phyloP scores from a whole-genome alignment of 139 green algal genomes.

The Yamagishiella unicocca region DNA sequence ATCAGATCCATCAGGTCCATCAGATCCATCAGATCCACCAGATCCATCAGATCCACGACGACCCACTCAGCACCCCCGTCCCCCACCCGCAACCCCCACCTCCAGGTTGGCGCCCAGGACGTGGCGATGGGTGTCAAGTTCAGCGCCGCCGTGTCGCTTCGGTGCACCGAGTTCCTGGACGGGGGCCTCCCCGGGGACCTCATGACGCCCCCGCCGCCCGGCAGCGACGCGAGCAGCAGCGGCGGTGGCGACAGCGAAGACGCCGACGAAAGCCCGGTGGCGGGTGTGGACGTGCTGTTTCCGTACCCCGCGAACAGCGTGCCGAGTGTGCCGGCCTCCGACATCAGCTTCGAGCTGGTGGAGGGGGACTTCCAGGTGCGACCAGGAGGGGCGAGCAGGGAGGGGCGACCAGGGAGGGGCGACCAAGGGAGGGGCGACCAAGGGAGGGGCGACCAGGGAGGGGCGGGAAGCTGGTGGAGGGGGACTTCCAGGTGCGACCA shows the following conservation, averaged over 20 bases:
- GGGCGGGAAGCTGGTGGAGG: constrained; percentile 78
- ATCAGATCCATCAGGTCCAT: no score
- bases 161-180: constrained; percentile 74
- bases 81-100: background rate
- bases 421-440: no score
- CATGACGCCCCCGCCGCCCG: constrained; percentile 7
- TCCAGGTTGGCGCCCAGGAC: constrained; percentile 84
- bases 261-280: background rate
- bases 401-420: no score
- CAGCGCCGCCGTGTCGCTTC: constrained; percentile 76
- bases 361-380: constrained; percentile 88
- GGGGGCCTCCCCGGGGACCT: constrained; percentile 35
- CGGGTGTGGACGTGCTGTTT: constrained; percentile 27
- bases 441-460: no score
- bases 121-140: constrained; percentile 89
- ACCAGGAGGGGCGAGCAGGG: no score
- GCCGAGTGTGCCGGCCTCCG: constrained; percentile 23
- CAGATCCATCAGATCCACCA: no score
- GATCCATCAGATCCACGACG: no score
- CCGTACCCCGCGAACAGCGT: constrained; percentile 1
- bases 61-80: background rate
- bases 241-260: background rate
- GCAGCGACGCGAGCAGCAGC: background rate
- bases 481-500: constrained; percentile 86
- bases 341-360: constrained; percentile 83